Percentiles rank a stretch among this genome's conserved stretches.
These are phyloP conservation scores for Bolboschoenus planiculmis DNA, from an alignment of 176 grass and related monocot species.

Conservation along the genomic window DNA sequence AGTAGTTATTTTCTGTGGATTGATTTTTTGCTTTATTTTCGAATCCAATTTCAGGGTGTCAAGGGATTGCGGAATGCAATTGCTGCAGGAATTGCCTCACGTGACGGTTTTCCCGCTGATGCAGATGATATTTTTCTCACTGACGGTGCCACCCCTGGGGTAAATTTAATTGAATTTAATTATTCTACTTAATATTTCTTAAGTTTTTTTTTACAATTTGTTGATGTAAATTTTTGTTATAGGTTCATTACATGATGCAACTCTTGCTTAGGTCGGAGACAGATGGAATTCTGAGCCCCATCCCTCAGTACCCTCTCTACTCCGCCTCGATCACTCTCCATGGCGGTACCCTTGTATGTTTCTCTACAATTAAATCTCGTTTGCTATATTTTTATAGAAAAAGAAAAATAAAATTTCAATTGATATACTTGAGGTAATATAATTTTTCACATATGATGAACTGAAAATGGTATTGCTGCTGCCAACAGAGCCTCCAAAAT, in stretches of 20 bases:
- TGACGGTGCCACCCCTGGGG: constrained; percentile 52
- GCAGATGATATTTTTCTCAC: constrained; percentile 72
- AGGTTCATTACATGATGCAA: constrained; percentile 76
- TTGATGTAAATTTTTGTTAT: background rate
- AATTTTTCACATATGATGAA: background rate
- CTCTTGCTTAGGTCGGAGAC: constrained; percentile 52
- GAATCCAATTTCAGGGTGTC: constrained; percentile 32
- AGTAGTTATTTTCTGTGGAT: background rate
- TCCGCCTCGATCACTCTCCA: constrained; percentile 43
- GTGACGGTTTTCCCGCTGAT: constrained; percentile 51
- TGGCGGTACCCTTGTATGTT: constrained; percentile 59
- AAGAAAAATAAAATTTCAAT: too few species aligned
- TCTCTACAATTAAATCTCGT: background rate
- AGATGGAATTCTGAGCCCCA: constrained; percentile 71
- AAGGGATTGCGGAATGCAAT: constrained; percentile 52
- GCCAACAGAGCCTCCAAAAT: background rate
- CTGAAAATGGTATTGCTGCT: background rate
- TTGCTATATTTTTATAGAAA: too few species aligned
- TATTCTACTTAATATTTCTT: background rate
- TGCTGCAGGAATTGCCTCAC: constrained; percentile 45
- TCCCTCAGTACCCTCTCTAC: constrained; percentile 72
- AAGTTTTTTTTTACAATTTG: background rate
- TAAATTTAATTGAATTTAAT: constrained; percentile 10
- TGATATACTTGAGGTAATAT: background rate
- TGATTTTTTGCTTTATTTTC: background rate